phyloP scores from a whole-genome alignment of 139 green algal species.

The Picochlorum sp. region DNA sequence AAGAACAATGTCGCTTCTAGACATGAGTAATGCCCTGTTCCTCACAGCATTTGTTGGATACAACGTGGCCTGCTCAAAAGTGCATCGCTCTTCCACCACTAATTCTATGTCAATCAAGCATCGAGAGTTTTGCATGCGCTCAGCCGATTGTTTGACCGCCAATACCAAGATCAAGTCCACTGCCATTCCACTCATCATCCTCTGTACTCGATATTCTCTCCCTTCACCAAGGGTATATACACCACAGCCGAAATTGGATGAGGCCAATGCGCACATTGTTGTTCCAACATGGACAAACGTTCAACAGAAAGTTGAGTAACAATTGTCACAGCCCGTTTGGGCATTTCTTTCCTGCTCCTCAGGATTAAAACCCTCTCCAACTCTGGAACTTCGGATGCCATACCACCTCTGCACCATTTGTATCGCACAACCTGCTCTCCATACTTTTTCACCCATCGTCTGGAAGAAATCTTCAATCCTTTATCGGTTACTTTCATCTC shows the following conservation, averaged over 20 bases:
- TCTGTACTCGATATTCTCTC: constrained; percentile 22
- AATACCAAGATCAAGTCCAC: constrained; percentile 14
- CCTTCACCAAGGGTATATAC: constrained; percentile 28
- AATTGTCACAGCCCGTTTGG: constrained; percentile 13
- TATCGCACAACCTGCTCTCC: constrained; percentile 5
- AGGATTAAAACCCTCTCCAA: constrained; percentile 20
- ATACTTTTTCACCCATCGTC: constrained; percentile 8
- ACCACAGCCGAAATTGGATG: constrained; percentile 21
- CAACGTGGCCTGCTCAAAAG: constrained; percentile 2
- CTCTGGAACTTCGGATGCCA: constrained; percentile 18
- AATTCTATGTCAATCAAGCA: constrained; percentile 34
- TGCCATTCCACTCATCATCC: constrained; percentile 20
- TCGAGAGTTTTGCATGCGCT: neutral
- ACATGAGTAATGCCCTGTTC: constrained; percentile 3
- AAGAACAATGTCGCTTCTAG: constrained; percentile 18
- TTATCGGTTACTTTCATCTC: neutral
- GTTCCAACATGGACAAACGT: constrained; percentile 24
- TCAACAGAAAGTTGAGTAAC: constrained; percentile 31
- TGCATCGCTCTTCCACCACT: constrained; percentile 30
- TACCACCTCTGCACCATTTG: constrained; percentile 22
- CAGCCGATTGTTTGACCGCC: neutral
- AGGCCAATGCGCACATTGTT: constrained; percentile 23
- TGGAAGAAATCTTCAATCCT: neutral
- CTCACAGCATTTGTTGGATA: constrained; percentile 17
- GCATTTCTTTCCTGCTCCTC: constrained; percentile 14